Evolutionary conservation across 371 early-diverging fungal species (phyloP).

Genomic region (Umbelopsis sp.): DNA sequence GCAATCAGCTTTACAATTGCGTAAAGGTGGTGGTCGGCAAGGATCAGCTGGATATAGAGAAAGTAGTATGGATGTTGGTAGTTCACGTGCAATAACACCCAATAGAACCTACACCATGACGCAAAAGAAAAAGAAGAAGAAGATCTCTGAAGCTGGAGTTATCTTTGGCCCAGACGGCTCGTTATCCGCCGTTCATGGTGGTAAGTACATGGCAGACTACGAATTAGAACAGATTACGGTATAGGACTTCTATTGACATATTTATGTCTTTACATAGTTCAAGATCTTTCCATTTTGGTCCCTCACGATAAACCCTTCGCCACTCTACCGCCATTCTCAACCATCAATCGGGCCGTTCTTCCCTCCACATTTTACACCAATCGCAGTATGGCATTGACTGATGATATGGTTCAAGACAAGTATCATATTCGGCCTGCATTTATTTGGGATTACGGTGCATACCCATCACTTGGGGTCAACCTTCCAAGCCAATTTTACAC

Average conservation of each 20-base stretch:
- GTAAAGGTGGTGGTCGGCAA: slow-evolving; percentile 32
- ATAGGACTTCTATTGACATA: not conserved
- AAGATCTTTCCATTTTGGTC: slow-evolving; percentile 30
- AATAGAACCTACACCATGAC: slow-evolving; percentile 20
- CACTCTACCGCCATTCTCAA: slow-evolving; percentile 41
- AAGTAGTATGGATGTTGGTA: slow-evolving; percentile 32
- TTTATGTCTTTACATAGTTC: slow-evolving; percentile 22
- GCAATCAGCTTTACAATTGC: slow-evolving; percentile 13
- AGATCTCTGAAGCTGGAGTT: slow-evolving; percentile 45
- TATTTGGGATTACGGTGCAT: slow-evolving; percentile 59
- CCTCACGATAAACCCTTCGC: slow-evolving; percentile 36
- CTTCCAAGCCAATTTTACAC: slow-evolving; percentile 56
- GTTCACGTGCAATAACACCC: slow-evolving; percentile 38
- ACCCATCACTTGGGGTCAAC: slow-evolving; percentile 50
- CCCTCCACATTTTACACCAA: slow-evolving; percentile 48
- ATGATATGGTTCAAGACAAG: slow-evolving; percentile 42
- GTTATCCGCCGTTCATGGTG: slow-evolving; percentile 43
- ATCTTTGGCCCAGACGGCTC: slow-evolving; percentile 52
- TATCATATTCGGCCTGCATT: slow-evolving; percentile 45
- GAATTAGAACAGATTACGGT: not conserved
- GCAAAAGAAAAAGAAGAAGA: slow-evolving; percentile 54
- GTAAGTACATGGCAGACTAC: slow-evolving; percentile 23
- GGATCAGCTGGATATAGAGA: slow-evolving; percentile 34
- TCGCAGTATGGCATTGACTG: slow-evolving; percentile 31
- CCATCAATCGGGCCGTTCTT: slow-evolving; percentile 42